phyloP scores from a whole-genome alignment of 768 basidiomycete genomes.

The Xanthoconium purpureum region DNA sequence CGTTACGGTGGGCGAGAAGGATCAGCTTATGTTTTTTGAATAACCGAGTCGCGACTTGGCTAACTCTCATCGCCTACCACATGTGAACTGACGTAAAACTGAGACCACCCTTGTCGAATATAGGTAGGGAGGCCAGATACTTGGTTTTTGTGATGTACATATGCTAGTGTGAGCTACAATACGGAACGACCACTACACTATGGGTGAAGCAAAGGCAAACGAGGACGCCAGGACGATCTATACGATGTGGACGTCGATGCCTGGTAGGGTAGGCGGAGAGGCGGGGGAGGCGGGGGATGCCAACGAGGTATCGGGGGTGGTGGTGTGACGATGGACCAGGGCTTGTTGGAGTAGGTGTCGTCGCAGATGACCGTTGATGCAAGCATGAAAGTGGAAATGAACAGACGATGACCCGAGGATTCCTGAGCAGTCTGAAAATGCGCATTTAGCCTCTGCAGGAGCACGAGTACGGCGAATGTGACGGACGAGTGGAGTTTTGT shows the following conservation, averaged over 20 bases:
- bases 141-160: constrained; percentile 33
- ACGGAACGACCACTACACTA: constrained; percentile 52
- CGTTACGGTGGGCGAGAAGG: too few species aligned
- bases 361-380: constrained; percentile 81
- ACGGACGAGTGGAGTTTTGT: too few species aligned
- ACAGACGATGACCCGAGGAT: constrained; percentile 60
- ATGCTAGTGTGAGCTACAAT: constrained; percentile 30
- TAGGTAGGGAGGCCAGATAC: neutral
- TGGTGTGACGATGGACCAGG: constrained; percentile 79
- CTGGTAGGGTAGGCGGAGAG: constrained; percentile 60
- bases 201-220: constrained; percentile 60
- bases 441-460: constrained; percentile 50
- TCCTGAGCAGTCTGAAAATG: constrained; percentile 74
- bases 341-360: constrained; percentile 37
- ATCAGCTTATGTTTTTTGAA: too few species aligned
- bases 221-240: constrained; percentile 43
- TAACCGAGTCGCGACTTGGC: too few species aligned
- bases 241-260: constrained; percentile 48
- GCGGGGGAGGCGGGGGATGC: constrained; percentile 40
- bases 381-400: constrained; percentile 52
- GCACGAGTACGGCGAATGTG: too few species aligned
- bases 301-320: constrained; percentile 53
- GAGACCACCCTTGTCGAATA: too few species aligned
- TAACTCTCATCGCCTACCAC: too few species aligned
- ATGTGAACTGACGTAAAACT: too few species aligned